phyloP scores from a whole-genome alignment of 352 stramenopile genomes.

The Globisporangium spinosum region DNA sequence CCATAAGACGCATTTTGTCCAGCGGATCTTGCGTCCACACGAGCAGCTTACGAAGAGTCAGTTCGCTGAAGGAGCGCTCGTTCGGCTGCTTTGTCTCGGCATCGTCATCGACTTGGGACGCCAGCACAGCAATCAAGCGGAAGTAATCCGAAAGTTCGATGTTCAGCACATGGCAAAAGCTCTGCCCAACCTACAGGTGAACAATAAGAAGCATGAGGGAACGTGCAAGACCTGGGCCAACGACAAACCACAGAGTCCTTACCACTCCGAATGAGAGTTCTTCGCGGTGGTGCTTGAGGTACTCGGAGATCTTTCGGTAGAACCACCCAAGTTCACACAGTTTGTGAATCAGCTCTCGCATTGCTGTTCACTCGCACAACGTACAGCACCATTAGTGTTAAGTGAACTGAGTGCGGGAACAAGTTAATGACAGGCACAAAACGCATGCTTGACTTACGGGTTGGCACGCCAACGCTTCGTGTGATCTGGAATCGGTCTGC shows the following conservation, averaged over 20 bases:
- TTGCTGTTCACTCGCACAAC: constrained; percentile 35
- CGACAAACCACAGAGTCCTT: not conserved
- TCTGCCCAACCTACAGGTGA: constrained; percentile 64
- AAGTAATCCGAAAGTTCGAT: constrained; percentile 92
- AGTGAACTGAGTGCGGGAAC: not conserved
- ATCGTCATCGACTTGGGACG: constrained; percentile 87
- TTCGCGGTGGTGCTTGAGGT: constrained; percentile 71
- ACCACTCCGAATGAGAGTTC: constrained; percentile 75
- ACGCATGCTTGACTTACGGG: constrained; percentile 42
- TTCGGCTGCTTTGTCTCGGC: constrained; percentile 51
- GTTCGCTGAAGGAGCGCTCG: constrained; percentile 37
- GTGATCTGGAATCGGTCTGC: constrained; percentile 82
- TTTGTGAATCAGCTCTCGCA: constrained; percentile 80
- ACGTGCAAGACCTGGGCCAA: not conserved
- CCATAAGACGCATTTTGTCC: constrained; percentile 87
- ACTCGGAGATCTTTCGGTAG: constrained; percentile 81
- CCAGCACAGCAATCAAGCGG: constrained; percentile 90
- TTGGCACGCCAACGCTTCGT: constrained; percentile 64
- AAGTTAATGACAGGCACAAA: not conserved
- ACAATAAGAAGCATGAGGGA: constrained; percentile 4
- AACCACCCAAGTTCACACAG: constrained; percentile 89
- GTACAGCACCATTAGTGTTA: not conserved
- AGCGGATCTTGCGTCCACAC: constrained; percentile 90
- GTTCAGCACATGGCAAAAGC: constrained; percentile 89
- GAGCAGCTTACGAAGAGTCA: constrained; percentile 87